Evolutionary conservation across 2,329 filamentous ascomycete species (phyloP).

Genomic region (Xylariaceae sp.): DNA sequence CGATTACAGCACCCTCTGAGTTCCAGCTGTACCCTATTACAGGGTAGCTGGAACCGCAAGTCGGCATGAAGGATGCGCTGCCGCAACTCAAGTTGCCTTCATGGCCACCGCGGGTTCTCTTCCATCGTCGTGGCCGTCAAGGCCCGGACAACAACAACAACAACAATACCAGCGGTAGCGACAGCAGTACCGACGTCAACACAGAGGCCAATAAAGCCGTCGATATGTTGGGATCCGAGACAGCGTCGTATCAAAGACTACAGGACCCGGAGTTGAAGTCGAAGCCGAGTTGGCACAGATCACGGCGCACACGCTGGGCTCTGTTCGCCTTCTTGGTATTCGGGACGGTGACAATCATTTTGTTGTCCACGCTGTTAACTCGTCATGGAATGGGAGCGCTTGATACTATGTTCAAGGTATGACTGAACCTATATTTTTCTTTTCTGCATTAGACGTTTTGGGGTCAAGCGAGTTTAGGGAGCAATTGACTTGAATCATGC

Average conservation of each 20-base stretch:
- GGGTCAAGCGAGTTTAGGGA: neutral
- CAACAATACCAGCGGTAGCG: neutral
- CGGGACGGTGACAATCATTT: slow-evolving; percentile 23
- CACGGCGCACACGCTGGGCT: slow-evolving; percentile 13
- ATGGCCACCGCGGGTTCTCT: slow-evolving; percentile 24
- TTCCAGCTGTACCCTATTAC: slow-evolving; percentile 5
- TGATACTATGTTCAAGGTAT: slow-evolving; percentile 31
- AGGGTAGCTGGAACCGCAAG: slow-evolving; percentile 5
- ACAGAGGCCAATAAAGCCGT: slow-evolving; percentile 7
- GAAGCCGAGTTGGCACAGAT: slow-evolving; percentile 3
- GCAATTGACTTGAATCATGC: neutral
- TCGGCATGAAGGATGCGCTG: slow-evolving; percentile 28
- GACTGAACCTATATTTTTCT: neutral
- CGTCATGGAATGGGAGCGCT: slow-evolving; percentile 12
- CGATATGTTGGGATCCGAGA: slow-evolving; percentile 22
- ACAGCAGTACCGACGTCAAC: neutral
- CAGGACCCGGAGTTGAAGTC: slow-evolving; percentile 2
- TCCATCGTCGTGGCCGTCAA: slow-evolving; percentile 12
- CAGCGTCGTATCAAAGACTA: slow-evolving; percentile 15
- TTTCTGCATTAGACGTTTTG: neutral
- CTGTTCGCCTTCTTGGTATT: slow-evolving; percentile 20
- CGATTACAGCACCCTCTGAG: neutral
- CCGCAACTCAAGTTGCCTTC: slow-evolving; percentile 22
- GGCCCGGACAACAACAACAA: neutral
- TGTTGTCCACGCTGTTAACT: slow-evolving; percentile 29